Base-by-base conservation (phyloP, 768 basidiomycete species). In the Mycena haematopus region DNA sequence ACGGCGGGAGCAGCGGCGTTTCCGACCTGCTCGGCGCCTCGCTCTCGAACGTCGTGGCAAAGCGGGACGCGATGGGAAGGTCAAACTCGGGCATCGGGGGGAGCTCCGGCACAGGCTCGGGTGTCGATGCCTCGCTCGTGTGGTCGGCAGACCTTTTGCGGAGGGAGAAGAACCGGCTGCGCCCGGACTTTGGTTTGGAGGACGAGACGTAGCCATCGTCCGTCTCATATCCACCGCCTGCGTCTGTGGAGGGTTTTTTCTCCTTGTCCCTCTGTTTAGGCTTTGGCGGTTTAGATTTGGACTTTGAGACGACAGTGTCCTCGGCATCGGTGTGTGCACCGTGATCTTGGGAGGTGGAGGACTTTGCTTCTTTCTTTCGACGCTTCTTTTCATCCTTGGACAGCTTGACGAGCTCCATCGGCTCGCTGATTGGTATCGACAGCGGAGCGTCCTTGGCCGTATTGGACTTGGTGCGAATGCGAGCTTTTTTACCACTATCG, bases 61-160 rank as follows among this genome's bases (percentile, higher is more conserved):
- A 86, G 60, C 74, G 73, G 19, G 75, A 78, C 4, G 82, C 82
- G 58, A 84, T 84, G 24, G 83, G 82, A 22, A 83, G 75, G 9
- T 74, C 68, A 33, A 79, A 68, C 24, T 70, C 70, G 15, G 73
- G 74, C 54, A 73, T 62, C 10, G 69, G 66, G 0, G 70, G 75
- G 21, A 42, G 62, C 35, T 66, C 65, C 1, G 29, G 33, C 27
- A 51, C 42, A 2, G 55, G 46, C 31, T 80, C 79, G 0, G 71
- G 78, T 17, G 44, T 10, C 10, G 44, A 21, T n/a, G 44, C 21
- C 22, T 45, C 44, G 44, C 5, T 11, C 44, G 44, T 13, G 22
- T 21, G 22, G 11, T 45, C 44, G 8, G 60, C 58, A 19, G 74
- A 70, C 58, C 78, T 80, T 22, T 74, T 74, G 33, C 77, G 75